Base-by-base conservation (phyloP, 768 basidiomycete genomes). In the Suillus weaverae region DNA sequence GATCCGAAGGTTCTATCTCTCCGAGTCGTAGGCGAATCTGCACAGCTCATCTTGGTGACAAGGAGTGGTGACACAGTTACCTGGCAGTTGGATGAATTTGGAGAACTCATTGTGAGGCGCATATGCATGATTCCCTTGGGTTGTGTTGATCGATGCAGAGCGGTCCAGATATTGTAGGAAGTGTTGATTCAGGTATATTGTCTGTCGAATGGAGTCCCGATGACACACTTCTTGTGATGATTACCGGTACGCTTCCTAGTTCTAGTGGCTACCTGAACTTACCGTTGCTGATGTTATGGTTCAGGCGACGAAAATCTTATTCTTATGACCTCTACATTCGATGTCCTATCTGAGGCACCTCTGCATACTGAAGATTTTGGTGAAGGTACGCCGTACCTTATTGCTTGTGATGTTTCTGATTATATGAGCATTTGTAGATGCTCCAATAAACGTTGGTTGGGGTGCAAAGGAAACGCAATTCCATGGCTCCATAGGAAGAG, bases 381-480 rank as follows among this genome's bases (percentile, higher is more conserved):
- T 44, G 90, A 96, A 84, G 94, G 93, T 55, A 0, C 4, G 54
- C 22, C 61, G 53, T 38, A 18, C 16, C 46, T 54, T 2, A 30
- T 43, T 8, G 22, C 33, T 53, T 54, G 65, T 39, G 6, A 8
- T 20, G 22, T 20, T 26, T 36, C 2, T 57, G 22, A 48, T 74
- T 44, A 70, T 53, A 59, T 65, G 36, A 69, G 54, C 44, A 43
- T 54, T 36, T 64, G 5, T 69, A 94, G 95, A 95, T 73, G 86
- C 89, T 32, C 93, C 92, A 3, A 94, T 98, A 71, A 94, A 96
- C 70, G 94, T 98, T 65, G 97, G 97, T 18, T 99, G 97, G 97
- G 97, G 97, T 46, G 92, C 92, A 2, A 97, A 96, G 72, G 85
- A 92, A 74, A 99, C 97, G 0, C 97, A 99, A 72, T 99, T 99